These are phyloP conservation scores for Kluyveromyces dobzhanskii DNA, from an alignment of 805 yeast species.

Conservation along the genomic window DNA sequence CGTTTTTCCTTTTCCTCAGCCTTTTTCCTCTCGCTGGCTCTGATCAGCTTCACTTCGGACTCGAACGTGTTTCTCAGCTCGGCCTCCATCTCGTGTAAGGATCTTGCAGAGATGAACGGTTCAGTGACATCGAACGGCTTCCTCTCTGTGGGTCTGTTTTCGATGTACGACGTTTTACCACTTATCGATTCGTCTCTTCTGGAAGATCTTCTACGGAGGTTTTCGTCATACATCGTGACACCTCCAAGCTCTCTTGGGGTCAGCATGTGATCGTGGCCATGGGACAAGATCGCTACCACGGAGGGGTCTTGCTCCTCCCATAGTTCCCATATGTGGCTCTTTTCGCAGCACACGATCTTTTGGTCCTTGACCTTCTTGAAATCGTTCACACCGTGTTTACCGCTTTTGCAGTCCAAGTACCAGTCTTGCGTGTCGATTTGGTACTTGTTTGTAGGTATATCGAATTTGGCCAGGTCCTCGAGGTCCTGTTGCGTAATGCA, in stretches of 20 bases:
- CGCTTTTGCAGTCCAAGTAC: slow-evolving; percentile 26
- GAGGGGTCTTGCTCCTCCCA: slow-evolving; percentile 23
- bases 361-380: slow-evolving; percentile 10
- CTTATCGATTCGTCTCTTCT: slow-evolving; percentile 4
- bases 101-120: slow-evolving; percentile 21
- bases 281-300: slow-evolving; percentile 12
- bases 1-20: slow-evolving; percentile 25
- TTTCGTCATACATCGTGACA: slow-evolving; percentile 7
- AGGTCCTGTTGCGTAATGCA: slow-evolving; percentile 22
- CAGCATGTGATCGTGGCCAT: slow-evolving; percentile 3
- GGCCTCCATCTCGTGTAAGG: slow-evolving; percentile 17
- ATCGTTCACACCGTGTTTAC: slow-evolving; percentile 5
- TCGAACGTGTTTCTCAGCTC: slow-evolving; percentile 17
- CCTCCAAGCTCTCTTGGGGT: slow-evolving; percentile 3
- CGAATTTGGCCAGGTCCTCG: slow-evolving; percentile 13
- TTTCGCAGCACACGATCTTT: slow-evolving; percentile 27
- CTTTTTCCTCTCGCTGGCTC: slow-evolving; percentile 18
- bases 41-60: slow-evolving; percentile 17
- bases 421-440: slow-evolving; percentile 22
- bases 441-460: slow-evolving; percentile 12
- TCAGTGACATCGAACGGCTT: slow-evolving; percentile 14
- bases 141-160: slow-evolving; percentile 13
- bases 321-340: slow-evolving; percentile 28
- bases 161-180: slow-evolving; percentile 1
- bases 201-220: slow-evolving; percentile 4